phyloP scores from a whole-genome alignment of 371 early-diverging fungal genomes.

The Syncephalastrum sp. region DNA sequence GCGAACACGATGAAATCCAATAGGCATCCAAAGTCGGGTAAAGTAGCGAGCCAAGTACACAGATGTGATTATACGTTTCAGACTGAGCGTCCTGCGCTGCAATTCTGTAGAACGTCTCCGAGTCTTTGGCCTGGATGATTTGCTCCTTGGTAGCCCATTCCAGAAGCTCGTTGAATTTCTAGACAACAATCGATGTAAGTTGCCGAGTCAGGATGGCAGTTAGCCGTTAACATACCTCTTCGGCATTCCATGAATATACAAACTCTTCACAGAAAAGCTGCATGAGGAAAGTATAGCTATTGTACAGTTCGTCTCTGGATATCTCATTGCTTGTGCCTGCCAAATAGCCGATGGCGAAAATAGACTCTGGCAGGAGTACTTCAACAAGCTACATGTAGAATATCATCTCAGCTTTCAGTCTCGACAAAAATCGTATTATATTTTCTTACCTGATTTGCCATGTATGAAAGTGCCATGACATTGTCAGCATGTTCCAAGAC shows the following conservation, averaged over 20 bases:
- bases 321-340: constrained; percentile 14
- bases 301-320: constrained; percentile 23
- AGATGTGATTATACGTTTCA: constrained; percentile 32
- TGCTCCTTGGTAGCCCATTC: constrained; percentile 23
- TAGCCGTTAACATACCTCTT: constrained; percentile 26
- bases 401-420: background rate
- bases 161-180: constrained; percentile 41
- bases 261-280: constrained; percentile 48
- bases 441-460: constrained; percentile 38
- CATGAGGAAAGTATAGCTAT: constrained; percentile 42
- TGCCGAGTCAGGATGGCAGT: background rate
- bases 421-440: background rate
- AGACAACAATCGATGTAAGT: background rate
- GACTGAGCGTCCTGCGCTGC: constrained; percentile 30
- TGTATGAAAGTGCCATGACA: constrained; percentile 49
- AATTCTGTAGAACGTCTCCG: constrained; percentile 18
- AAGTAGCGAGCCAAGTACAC: constrained; percentile 45
- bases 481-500: constrained; percentile 53
- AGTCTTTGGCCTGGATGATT: constrained; percentile 16
- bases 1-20: constrained; percentile 52
- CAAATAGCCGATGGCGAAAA: constrained; percentile 44
- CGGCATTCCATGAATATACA: constrained; percentile 43
- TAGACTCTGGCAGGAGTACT: constrained; percentile 41
- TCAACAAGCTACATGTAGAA: constrained; percentile 26
- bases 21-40: constrained; percentile 52